phyloP scores from a whole-genome alignment of 2,329 filamentous ascomycete genomes.

The Colletotrichum noveboracense region DNA sequence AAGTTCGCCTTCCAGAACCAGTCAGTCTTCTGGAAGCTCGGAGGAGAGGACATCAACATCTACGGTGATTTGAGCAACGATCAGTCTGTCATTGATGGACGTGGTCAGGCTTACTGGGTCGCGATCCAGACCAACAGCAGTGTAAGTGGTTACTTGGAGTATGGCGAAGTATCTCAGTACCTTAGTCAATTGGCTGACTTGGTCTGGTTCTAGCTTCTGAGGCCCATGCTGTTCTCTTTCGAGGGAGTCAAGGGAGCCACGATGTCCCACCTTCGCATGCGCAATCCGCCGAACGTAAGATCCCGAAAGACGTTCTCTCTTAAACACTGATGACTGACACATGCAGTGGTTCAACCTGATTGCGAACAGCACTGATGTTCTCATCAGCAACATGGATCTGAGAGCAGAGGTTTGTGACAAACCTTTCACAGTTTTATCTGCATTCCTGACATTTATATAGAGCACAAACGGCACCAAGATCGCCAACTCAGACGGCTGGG shows the following conservation, averaged over 20 bases:
- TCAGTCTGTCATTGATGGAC: conserved; percentile 57
- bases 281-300: conserved; percentile 53
- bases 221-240: conserved; percentile 12
- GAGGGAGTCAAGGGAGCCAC: conserved; percentile 8
- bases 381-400: conserved; percentile 68
- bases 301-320: rapidly evolving
- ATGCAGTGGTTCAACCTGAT: conserved; percentile 57
- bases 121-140: conserved; percentile 17
- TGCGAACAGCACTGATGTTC: conserved; percentile 67
- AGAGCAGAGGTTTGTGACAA: conserved; percentile 28
- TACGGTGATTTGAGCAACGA: conserved; percentile 55
- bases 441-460: conserved; percentile 33
- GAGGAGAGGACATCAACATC: conserved; percentile 57
- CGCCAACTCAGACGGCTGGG: conserved; percentile 57
- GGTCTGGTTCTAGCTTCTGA: neutral
- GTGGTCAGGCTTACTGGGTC: conserved; percentile 53
- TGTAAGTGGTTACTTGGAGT: neutral
- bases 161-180: neutral
- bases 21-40: conserved; percentile 43
- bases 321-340: neutral
- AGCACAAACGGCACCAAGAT: conserved; percentile 64
- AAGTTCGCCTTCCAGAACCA: conserved; percentile 70
- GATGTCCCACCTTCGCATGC: conserved; percentile 40
- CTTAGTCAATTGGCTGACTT: neutral
- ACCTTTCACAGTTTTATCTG: neutral